Percentiles rank a stretch among this genome's conserved stretches.
These are phyloP conservation scores for Verticillium zaregamsianum DNA, from an alignment of 2,329 filamentous ascomycete genomes.

Conservation along the genomic window DNA sequence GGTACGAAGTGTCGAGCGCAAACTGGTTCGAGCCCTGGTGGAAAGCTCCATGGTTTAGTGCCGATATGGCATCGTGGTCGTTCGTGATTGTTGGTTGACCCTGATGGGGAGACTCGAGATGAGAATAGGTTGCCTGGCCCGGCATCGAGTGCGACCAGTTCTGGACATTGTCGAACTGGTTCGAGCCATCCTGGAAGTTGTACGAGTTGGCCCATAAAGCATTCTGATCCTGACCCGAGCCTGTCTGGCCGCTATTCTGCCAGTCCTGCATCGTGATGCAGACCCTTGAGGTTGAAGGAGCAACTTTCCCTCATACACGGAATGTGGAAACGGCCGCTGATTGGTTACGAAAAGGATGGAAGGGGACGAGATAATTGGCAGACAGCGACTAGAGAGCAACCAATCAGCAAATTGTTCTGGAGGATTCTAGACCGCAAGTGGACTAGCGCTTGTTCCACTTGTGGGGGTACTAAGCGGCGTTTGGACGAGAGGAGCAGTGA, in stretches of 20 bases:
- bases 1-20: slow-evolving; percentile 16
- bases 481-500: not conserved
- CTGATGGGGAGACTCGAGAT: slow-evolving; percentile 21
- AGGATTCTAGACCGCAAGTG: not conserved
- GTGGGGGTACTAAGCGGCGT: not conserved
- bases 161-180: slow-evolving; percentile 33
- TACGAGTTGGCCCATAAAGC: slow-evolving; percentile 10
- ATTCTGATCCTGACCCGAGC: slow-evolving; percentile 9
- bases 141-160: slow-evolving; percentile 31
- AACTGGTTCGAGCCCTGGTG: slow-evolving; percentile 10
- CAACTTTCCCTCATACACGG: not conserved
- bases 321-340: not conserved
- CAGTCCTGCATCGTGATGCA: slow-evolving; percentile 12
- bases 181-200: slow-evolving; percentile 6
- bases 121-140: slow-evolving; percentile 25
- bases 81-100: slow-evolving; percentile 8
- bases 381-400: not conserved
- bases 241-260: slow-evolving; percentile 12
- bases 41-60: slow-evolving; percentile 8
- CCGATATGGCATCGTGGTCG: slow-evolving; percentile 4
- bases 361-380: not conserved
- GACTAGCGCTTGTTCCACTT: not conserved
- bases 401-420: not conserved
- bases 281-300: not conserved
- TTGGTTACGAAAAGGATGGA: not conserved